Evolutionary conservation across 2,329 filamentous ascomycete genomes (phyloP), one percentile per base, ranked within the genome.

Genomic region (Pseudogymnoascus sp.): DNA sequence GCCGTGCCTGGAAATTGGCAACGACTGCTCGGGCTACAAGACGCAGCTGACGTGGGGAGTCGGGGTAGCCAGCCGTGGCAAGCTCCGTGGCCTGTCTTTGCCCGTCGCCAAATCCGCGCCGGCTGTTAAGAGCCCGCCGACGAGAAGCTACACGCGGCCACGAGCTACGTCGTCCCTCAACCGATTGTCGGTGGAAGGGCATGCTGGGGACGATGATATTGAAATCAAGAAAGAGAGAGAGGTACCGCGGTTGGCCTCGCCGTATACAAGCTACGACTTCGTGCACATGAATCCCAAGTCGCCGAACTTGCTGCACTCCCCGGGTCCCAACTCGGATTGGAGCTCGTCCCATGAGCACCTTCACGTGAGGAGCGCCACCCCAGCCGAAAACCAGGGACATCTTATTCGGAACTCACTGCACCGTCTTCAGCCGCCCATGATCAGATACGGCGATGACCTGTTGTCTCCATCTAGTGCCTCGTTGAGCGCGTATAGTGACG

Each of bases 31-130:
- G 28, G 93, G 93, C 65, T 97, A 97, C 81, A 95, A 95, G 78
- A 97, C 93, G 14, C 92, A 93, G 70, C 82, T 97, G 76, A 97
- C 93, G 56, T 97, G 93, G 93, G 92, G 92, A 44, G 91, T 97
- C 59, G 93, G 93, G 61, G 93, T 97, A 64, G 93, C 93, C 63
- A 97, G 92, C 77, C 87, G 93, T 71, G 93, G 93, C 73, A 97
- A 97, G 80, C 85, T 97, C 67, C 86, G 93, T 66, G 93, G 93
- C 40, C 81, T 97, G 69, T 92, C 92, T 63, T 79, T 96, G 64
- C 85, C 85, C 64, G 82, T 88, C 66, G 85, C 84, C 63, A 86
- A 85, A 73, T 82, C 83, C 14, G 75, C 82, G 21, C 77, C 80
- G 1, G 75, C 76, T 2, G 75, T 78, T 6, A 71, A 67, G 62